These are phyloP conservation scores for Byssochlamys sp. DNA, from an alignment of 2,329 filamentous ascomycete species.

Conservation along the genomic window DNA sequence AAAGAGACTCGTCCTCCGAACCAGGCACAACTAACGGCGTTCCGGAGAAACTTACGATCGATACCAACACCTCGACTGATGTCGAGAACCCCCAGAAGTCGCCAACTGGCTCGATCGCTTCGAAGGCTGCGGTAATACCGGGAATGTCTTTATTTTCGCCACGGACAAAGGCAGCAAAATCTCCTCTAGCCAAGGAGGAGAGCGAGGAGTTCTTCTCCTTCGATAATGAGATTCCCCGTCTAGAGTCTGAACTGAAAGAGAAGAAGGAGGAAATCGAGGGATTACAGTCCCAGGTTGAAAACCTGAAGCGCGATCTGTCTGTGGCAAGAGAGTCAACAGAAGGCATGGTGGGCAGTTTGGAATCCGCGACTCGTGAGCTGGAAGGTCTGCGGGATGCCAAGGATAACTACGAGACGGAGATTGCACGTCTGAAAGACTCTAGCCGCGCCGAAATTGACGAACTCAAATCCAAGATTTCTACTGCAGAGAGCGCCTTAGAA, in stretches of 20 bases:
- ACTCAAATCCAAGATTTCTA: slow-evolving; percentile 28
- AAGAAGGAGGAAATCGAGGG: slow-evolving; percentile 61
- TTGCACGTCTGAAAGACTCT: slow-evolving; percentile 35
- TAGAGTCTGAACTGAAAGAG: slow-evolving; percentile 65
- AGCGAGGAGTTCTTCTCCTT: slow-evolving; percentile 82
- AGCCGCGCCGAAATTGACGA: slow-evolving; percentile 35
- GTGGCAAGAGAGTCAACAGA: slow-evolving; percentile 61
- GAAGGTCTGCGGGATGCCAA: slow-evolving; percentile 45
- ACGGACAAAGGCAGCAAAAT: slow-evolving; percentile 22
- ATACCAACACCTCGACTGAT: slow-evolving; percentile 8
- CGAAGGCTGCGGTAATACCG: slow-evolving; percentile 21
- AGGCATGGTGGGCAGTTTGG: slow-evolving; percentile 56
- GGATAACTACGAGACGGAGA: slow-evolving; percentile 39
- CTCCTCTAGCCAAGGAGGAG: slow-evolving; percentile 25
- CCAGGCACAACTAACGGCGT: slow-evolving; percentile 22
- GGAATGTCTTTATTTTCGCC: slow-evolving; percentile 32
- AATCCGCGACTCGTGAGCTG: slow-evolving; percentile 58
- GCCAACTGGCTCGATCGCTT: slow-evolving; percentile 22
- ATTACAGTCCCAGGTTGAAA: slow-evolving; percentile 59
- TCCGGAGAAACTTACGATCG: slow-evolving; percentile 6
- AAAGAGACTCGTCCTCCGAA: slow-evolving; percentile 22
- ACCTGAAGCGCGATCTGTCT: slow-evolving; percentile 60
- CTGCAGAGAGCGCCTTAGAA: slow-evolving; percentile 22
- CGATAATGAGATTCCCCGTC: slow-evolving; percentile 71
- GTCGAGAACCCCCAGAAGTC: slow-evolving; percentile 17